Evolutionary conservation across 305 asterid species (phyloP).

Genomic region (Fraxinus sp.): DNA sequence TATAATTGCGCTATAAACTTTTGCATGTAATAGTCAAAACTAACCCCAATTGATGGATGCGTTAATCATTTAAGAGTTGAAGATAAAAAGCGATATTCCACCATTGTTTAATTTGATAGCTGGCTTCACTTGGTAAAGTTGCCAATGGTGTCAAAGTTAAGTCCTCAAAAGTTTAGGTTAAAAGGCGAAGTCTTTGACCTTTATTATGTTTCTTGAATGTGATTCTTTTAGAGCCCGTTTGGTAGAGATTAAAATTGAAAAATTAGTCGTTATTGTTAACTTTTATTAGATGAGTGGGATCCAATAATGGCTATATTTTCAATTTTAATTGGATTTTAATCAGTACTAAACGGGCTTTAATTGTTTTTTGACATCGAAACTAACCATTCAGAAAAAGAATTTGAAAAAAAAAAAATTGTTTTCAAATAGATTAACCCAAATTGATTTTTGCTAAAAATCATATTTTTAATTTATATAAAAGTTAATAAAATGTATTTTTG

Average conservation of each 20-base stretch:
- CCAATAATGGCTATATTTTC: no score
- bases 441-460: neutral
- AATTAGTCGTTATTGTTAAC: no score
- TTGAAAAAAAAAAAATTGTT: no score
- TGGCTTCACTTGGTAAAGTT: neutral
- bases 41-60: neutral
- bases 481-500: no score
- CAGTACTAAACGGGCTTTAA: neutral
- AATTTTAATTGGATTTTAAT: neutral
- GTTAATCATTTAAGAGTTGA: conserved; percentile 1
- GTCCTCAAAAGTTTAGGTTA: neutral
- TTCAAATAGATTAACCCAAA: neutral
- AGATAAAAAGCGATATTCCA: neutral
- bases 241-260: no score
- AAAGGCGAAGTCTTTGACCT: neutral
- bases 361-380: neutral
- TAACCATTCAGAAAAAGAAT: neutral
- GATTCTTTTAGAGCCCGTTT: no score
- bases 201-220: neutral
- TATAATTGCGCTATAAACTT: neutral
- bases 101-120: neutral
- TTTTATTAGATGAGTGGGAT: no score
- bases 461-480: no score
- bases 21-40: neutral
- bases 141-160: neutral